Percentiles rank a stretch among this genome's conserved stretches.
Evolutionary conservation across 306 rosid genomes (phyloP).

Genomic region (Vachellia pachyceras): DNA sequence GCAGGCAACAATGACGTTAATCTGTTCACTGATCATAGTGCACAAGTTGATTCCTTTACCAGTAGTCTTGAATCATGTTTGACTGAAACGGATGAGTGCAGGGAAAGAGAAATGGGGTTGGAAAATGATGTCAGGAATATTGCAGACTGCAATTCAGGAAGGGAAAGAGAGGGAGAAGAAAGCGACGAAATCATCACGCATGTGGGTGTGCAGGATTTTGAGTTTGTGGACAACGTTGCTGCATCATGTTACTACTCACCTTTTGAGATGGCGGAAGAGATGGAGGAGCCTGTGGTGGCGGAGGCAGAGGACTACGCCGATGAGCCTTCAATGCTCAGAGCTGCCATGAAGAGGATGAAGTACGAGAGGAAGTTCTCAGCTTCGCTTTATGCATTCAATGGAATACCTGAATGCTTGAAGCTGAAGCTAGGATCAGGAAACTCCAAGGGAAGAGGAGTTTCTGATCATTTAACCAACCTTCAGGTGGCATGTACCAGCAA

Average conservation of each 20-base stretch:
- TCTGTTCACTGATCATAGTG: constrained; percentile 35
- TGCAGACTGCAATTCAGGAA: background rate
- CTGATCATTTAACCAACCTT: constrained; percentile 59
- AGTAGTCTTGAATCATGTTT: constrained; percentile 72
- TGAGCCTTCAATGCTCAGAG: constrained; percentile 86
- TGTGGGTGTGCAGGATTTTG: constrained; percentile 60
- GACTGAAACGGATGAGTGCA: constrained; percentile 50
- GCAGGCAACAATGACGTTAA: constrained; percentile 44
- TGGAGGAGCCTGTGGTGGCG: constrained; percentile 63
- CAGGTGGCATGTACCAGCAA: constrained; percentile 61
- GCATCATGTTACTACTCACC: constrained; percentile 72
- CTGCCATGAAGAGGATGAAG: constrained; percentile 88
- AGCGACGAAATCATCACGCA: constrained; percentile 46
- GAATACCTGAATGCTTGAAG: constrained; percentile 85
- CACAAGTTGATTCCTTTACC: constrained; percentile 62
- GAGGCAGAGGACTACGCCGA: constrained; percentile 65
- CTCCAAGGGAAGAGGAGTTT: constrained; percentile 55
- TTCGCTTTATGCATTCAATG: constrained; percentile 91
- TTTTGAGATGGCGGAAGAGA: constrained; percentile 83
- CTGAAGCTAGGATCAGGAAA: constrained; percentile 62
- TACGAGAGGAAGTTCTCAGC: constrained; percentile 95
- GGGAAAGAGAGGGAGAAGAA: constrained; percentile 48
- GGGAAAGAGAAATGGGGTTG: constrained; percentile 31
- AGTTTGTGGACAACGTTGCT: constrained; percentile 64
- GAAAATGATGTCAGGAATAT: constrained; percentile 38